Evolutionary conservation across 768 basidiomycete genomes (phyloP).

Genomic region (Mycena olivaceomarginata): DNA sequence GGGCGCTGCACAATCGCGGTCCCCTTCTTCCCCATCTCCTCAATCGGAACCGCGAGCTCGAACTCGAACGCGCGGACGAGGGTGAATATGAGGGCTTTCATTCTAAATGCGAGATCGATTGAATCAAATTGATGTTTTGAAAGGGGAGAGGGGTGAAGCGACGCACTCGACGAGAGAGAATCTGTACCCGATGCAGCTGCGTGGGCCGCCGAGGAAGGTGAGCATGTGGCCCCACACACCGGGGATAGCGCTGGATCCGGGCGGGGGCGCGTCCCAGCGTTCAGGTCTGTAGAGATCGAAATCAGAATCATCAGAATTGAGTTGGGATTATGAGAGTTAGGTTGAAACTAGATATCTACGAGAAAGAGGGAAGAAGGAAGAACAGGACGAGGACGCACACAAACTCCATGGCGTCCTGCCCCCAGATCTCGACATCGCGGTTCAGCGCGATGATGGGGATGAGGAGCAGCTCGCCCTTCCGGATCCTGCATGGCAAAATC

Average conservation of each 20-base stretch:
- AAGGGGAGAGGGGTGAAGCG: neutral
- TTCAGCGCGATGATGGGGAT: constrained; percentile 54
- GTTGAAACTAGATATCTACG: no score
- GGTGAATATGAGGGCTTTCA: constrained; percentile 19
- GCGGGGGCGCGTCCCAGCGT: constrained; percentile 56
- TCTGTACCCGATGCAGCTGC: constrained; percentile 61
- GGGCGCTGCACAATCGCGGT: constrained; percentile 27
- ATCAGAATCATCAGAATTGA: no score
- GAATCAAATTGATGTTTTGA: neutral
- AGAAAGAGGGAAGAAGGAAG: no score
- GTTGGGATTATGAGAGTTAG: no score
- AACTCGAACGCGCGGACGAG: constrained; percentile 25
- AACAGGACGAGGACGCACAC: constrained; percentile 48
- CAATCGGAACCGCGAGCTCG: constrained; percentile 27
- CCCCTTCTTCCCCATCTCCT: constrained; percentile 9
- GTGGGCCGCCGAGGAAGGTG: constrained; percentile 65
- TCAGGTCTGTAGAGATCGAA: constrained; percentile 58
- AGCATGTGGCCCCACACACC: constrained; percentile 62
- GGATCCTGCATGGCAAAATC: neutral
- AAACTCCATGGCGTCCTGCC: constrained; percentile 66
- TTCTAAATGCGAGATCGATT: neutral
- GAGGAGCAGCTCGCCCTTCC: constrained; percentile 8
- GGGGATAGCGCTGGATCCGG: constrained; percentile 53
- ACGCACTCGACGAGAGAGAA: constrained; percentile 38
- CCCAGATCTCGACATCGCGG: constrained; percentile 62